Base-by-base conservation (phyloP, 2,329 filamentous ascomycete species). In the Fusarium falciforme region DNA sequence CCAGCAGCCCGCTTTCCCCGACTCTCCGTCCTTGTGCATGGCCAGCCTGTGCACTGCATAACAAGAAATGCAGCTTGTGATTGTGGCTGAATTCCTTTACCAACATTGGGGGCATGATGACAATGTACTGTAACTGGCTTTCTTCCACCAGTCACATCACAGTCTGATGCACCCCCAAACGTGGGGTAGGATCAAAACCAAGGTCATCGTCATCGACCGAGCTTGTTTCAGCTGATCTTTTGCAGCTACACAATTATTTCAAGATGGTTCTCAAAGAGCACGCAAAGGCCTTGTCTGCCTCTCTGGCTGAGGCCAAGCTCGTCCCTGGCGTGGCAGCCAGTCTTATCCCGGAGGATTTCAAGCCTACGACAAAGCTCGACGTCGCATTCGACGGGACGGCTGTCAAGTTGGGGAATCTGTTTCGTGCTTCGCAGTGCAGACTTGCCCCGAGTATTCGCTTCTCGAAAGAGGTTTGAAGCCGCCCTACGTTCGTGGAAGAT, bases 281-380 rank as follows among this genome's bases (percentile, higher is more conserved):
- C 12, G 20, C 76, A 17, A 67, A 63, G 8, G 16, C 63, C 9
- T 73, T 85, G 8, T 67, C 66, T 5, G 70, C 31, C 62, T 83
- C 83, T 22, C 79, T 86, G 12, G 73, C 78, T n/a, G 72, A 81
- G 29, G 83, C 83, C 20, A 79, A 79, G 27, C 80, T 87, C n/a
- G 80, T 83, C 3, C 85, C 84, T 5, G 84, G 85, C 11, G 66
- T 81, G 4, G 84, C 83, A n/a, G 75, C 77, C 10, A 73, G 40
- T 16, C 72, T 88, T 49, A 84, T 88, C 44, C 83, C 85, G 0
- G 71, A 78, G 11, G 74, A 71, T 29, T 89, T 89, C 77, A 79
- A 78, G 52, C 85, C 87, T 2, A 81, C 79, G 5, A 82, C 83
- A 6, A 71, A 82, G 36, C 81, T 88, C 6, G 69, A 70, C 9